Conservation (phyloP, 1,284 basidiomycete species). For the Rhizopogon parksii region DNA sequence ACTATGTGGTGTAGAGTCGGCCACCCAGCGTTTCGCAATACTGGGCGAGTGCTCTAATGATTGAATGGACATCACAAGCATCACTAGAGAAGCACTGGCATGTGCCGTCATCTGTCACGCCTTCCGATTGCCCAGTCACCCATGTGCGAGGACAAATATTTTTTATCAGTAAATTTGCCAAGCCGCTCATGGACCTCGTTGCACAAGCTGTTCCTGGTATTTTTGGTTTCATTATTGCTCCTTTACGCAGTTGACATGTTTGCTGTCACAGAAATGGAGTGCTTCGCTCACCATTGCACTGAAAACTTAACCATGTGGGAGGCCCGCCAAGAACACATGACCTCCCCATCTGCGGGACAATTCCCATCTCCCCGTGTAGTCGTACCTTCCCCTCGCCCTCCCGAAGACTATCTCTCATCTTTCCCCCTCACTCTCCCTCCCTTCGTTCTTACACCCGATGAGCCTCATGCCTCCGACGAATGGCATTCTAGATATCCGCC, state of each 20-base stretch:
- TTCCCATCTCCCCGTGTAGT: constrained; percentile 5
- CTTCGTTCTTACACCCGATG: constrained; percentile 23
- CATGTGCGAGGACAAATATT: constrained; percentile 86
- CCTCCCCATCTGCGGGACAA: constrained; percentile 12
- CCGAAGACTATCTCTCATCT: constrained; percentile 47
- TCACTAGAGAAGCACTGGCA: constrained; percentile 71
- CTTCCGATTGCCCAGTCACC: constrained; percentile 56
- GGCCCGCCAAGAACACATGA: constrained; percentile 40
- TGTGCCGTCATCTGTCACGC: constrained; percentile 67
- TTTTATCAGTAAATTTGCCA: constrained; percentile 78
- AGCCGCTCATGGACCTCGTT: constrained; percentile 75
- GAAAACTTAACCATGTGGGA: constrained; percentile 66
- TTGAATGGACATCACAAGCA: constrained; percentile 88
- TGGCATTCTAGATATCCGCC: constrained; percentile 24
- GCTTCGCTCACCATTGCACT: constrained; percentile 57
- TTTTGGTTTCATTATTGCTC: constrained; percentile 15
- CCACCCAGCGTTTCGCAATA: constrained; percentile 83
- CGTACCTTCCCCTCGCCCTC: constrained; percentile 31
- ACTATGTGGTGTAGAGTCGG: constrained; percentile 56
- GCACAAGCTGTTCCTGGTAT: constrained; percentile 67
- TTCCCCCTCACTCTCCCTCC: constrained; percentile 58
- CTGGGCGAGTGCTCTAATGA: constrained; percentile 82
- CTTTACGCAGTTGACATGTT: neutral
- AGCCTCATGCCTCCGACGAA: constrained; percentile 19
- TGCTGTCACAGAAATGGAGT: constrained; percentile 49